Conservation (phyloP, 2,329 filamentous ascomycete species). For the Microdochium paspali region DNA sequence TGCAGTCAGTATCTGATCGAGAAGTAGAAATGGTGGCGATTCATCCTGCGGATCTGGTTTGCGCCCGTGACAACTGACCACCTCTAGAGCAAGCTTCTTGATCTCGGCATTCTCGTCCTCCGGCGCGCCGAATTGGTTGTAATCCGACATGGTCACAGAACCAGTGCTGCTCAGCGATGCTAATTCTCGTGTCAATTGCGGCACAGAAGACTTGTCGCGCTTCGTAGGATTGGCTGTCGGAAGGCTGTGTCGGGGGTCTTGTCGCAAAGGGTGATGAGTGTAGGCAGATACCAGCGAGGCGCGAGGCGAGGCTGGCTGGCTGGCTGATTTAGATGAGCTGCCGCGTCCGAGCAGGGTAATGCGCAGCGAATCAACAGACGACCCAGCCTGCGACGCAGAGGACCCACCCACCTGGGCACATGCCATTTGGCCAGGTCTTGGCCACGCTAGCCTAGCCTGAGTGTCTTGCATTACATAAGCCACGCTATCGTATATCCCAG, state of each 20-base stretch:
- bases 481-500: neutral
- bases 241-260: neutral
- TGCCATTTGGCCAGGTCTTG: no score
- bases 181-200: conserved; percentile 4
- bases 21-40: conserved; percentile 2
- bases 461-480: neutral
- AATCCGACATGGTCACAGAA: conserved; percentile 52
- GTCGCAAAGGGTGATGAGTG: neutral
- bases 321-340: no score
- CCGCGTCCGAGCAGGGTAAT: neutral
- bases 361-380: neutral
- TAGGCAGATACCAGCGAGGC: no score
- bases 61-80: conserved; percentile 46
- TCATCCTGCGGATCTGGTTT: conserved; percentile 1
- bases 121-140: conserved; percentile 57
- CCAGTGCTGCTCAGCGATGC: conserved; percentile 3
- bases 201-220: conserved; percentile 3
- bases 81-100: conserved; percentile 65
- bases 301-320: conserved; percentile 2
- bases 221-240: neutral
- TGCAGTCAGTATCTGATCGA: neutral
- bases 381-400: neutral
- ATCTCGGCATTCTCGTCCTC: conserved; percentile 80
- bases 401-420: no score
- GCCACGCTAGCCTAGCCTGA: no score